Evolutionary conservation across 2,329 filamentous ascomycete species (phyloP).

Genomic region (Xylariaceae sp.): DNA sequence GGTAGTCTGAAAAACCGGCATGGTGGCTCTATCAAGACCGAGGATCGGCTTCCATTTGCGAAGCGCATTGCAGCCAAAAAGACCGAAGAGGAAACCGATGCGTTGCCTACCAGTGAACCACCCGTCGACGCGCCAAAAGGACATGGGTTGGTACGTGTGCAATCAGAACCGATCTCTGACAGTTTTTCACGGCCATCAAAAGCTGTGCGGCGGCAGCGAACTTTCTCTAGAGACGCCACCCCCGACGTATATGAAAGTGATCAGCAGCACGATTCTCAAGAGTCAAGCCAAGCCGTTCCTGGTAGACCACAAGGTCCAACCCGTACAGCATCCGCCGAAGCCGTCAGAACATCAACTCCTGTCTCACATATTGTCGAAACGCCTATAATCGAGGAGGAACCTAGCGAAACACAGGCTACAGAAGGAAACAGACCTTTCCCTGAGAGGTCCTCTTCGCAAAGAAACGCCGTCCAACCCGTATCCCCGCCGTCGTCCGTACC

Average conservation of each 20-base stretch:
- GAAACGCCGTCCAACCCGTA: slow-evolving; percentile 45
- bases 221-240: slow-evolving; percentile 50
- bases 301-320: slow-evolving; percentile 23
- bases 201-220: slow-evolving; percentile 51
- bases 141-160: slow-evolving; percentile 61
- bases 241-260: slow-evolving; percentile 48
- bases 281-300: slow-evolving; percentile 29
- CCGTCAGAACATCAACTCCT: slow-evolving; percentile 25
- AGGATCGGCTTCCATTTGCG: slow-evolving; percentile 74
- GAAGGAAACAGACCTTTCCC: slow-evolving; percentile 47
- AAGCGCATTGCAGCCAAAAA: slow-evolving; percentile 68
- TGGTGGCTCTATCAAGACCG: slow-evolving; percentile 77
- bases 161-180: slow-evolving; percentile 69
- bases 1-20: slow-evolving; percentile 87
- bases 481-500: slow-evolving; percentile 48
- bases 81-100: slow-evolving; percentile 58
- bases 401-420: slow-evolving; percentile 23
- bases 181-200: slow-evolving; percentile 65
- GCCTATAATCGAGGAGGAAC: slow-evolving; percentile 50
- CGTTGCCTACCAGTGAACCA: slow-evolving; percentile 36
- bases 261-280: slow-evolving; percentile 50
- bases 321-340: slow-evolving; percentile 27
- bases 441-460: slow-evolving; percentile 59
- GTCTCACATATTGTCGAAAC: slow-evolving; percentile 69
- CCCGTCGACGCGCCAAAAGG: slow-evolving; percentile 51